Evolutionary conservation across 2,329 filamentous ascomycete genomes (phyloP).

Genomic region (Didymella glomerata): DNA sequence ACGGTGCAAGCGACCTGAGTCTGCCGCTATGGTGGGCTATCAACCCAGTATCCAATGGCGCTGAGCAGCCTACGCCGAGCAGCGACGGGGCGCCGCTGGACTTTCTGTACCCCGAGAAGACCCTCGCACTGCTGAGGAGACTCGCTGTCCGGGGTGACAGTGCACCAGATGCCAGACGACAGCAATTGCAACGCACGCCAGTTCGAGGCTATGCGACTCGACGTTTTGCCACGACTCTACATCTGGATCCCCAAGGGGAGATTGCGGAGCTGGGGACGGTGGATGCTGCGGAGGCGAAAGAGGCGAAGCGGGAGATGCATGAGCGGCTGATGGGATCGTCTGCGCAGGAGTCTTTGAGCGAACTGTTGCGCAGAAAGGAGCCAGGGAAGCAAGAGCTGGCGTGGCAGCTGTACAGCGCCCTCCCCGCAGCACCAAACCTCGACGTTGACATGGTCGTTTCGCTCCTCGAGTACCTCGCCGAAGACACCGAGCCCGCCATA

Average conservation of each 20-base stretch:
- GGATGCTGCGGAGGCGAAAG: conserved; percentile 19
- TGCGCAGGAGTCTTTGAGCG: conserved; percentile 31
- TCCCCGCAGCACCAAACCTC: conserved; percentile 25
- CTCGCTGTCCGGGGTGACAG: conserved; percentile 31
- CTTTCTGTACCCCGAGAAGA: conserved; percentile 59
- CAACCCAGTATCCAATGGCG: conserved; percentile 16
- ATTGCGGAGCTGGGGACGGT: conserved; percentile 1
- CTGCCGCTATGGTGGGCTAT: conserved; percentile 45
- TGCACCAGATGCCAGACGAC: neutral
- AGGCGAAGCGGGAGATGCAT: conserved; percentile 33
- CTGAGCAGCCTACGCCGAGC: conserved; percentile 14
- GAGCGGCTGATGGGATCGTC: conserved; percentile 27
- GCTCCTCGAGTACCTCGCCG: conserved; percentile 44
- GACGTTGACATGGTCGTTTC: conserved; percentile 24
- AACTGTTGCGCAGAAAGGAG: conserved; percentile 26
- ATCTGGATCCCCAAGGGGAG: neutral
- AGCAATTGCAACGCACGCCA: neutral
- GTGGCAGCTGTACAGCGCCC: conserved; percentile 50
- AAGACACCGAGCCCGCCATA: conserved; percentile 43
- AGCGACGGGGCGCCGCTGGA: conserved; percentile 50
- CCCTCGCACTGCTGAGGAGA: conserved; percentile 50
- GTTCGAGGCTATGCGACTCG: conserved; percentile 8
- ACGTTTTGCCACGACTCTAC: conserved; percentile 4
- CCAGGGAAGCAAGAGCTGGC: conserved; percentile 41
- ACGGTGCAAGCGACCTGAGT: conserved; percentile 60